phyloP scores from a whole-genome alignment of 495 filamentous ascomycete genomes.

The Bryoglossum gracile region DNA sequence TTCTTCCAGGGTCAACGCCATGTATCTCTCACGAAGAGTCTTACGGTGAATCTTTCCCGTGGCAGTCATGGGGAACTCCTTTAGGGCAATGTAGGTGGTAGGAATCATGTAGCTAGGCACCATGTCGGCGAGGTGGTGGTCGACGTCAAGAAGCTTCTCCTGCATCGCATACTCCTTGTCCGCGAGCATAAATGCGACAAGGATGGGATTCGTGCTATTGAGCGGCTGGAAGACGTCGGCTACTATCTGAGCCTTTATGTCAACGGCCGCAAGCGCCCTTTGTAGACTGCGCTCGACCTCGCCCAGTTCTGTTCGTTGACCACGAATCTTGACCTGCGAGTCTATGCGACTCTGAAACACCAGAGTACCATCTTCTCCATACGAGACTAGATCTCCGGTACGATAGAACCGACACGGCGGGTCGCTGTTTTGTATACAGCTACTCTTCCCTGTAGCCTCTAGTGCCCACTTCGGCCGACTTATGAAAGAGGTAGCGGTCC shows the following conservation, averaged over 20 bases:
- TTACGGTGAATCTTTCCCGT: neutral
- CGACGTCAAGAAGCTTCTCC: neutral
- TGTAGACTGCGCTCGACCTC: neutral
- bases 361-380: neutral
- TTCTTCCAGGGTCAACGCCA: neutral
- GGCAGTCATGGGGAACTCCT: neutral
- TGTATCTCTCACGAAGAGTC: neutral
- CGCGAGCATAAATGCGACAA: neutral
- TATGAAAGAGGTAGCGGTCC: conserved; percentile 23
- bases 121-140: neutral
- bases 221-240: neutral
- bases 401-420: neutral
- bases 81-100: neutral
- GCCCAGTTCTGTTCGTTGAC: neutral
- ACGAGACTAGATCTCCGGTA: neutral
- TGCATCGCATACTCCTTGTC: neutral
- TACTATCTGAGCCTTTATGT: neutral
- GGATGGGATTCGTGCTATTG: neutral
- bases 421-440: too few species aligned
- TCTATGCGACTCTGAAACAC: neutral
- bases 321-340: neutral
- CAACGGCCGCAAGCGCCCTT: neutral
- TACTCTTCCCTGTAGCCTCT: neutral
- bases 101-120: neutral
- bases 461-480: conserved; percentile 4